Base-by-base conservation (phyloP, 1,284 basidiomycete genomes). In the Cutaneotrichosporon cyanovorans region DNA sequence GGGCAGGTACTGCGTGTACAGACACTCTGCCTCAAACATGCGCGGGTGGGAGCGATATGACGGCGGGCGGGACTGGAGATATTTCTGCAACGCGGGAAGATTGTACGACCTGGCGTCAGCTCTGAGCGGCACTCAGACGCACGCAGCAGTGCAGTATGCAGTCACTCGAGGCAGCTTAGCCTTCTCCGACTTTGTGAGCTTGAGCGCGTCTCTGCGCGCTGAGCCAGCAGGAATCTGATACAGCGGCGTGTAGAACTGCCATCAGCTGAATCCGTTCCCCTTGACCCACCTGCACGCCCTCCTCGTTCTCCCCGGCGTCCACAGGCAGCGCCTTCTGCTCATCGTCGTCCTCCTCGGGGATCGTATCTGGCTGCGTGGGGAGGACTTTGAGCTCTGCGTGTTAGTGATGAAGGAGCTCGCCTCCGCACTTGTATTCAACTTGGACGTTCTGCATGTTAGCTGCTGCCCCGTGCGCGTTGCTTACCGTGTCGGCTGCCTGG, bases 61-160 rank as follows among this genome's bases (percentile, higher is more conserved):
- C 20, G 76, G 69, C 46, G 81, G 80, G 30, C 90, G 79, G 2
- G 88, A 85, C 53, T 84, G 80, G 61, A 95, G 85, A 72, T 92
- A 93, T 61, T 84, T 84, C 72, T 89, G 80, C 14, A 95, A 77
- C 33, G 89, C 88, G 34, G 80, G 77, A 72, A 95, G 84, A 45
- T 85, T 80, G 67, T 93, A 96, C 12, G 89, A 90, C 37, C 89
- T 88, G 52, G 3, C 15, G 10, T 32, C 12, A 34, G 22, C 30
- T 45, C 36, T 45, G 16, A 46, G 31, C 19, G 11, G 5, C n/a
- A 4, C 2, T 16, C n/a, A 10, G 5, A 71, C 79, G 59, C 69
- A 91, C 87, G 81, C 84, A 32, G 91, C 88, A 14, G 91, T 96
- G 46, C 89, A 88, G 72, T 95, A 96, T 2, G 91, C 91, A 4